phyloP scores from a whole-genome alignment of 1,139 yeast species.

The Pichia sp. region DNA sequence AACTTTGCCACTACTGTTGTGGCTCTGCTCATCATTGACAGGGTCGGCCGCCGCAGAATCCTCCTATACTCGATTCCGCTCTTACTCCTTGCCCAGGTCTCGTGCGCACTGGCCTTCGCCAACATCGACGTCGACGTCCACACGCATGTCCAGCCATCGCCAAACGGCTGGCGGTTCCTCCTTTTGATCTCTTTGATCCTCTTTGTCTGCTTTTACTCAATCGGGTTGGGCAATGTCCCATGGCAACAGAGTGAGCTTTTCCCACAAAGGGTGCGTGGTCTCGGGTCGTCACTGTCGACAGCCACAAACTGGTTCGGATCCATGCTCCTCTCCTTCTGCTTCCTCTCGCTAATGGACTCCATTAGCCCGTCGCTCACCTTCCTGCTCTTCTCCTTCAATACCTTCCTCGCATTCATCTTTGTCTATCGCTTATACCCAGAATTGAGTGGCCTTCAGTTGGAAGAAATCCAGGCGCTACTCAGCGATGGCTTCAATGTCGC shows the following conservation, averaged over 20 bases:
- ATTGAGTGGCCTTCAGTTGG: slow-evolving; percentile 52
- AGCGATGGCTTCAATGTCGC: slow-evolving; percentile 48
- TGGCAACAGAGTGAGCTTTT: slow-evolving; percentile 63
- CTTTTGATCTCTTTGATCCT: slow-evolving; percentile 46
- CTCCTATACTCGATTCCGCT: slow-evolving; percentile 46
- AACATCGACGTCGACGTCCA: slow-evolving; percentile 36
- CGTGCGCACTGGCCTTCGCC: slow-evolving; percentile 52
- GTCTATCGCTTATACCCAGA: slow-evolving; percentile 52
- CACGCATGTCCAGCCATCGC: too few relatives aligned
- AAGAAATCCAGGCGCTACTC: slow-evolving; percentile 50
- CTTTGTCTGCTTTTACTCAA: slow-evolving; percentile 52
- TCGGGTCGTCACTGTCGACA: slow-evolving; percentile 54
- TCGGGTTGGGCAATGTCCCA: slow-evolving; percentile 57
- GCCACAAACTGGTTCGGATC: slow-evolving; percentile 60
- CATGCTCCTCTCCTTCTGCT: slow-evolving; percentile 48
- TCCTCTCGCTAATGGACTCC: slow-evolving; percentile 50
- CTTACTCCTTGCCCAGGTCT: slow-evolving; percentile 43
- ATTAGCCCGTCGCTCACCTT: slow-evolving; percentile 56
- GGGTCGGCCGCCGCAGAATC: slow-evolving; percentile 52
- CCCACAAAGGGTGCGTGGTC: slow-evolving; percentile 52
- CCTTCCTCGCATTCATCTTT: slow-evolving; percentile 43
- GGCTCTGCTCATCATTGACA: slow-evolving; percentile 49
- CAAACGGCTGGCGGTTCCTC: slow-evolving; percentile 41
- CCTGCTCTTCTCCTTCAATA: slow-evolving; percentile 47
- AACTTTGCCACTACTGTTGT: slow-evolving; percentile 52